phyloP scores from a whole-genome alignment of 2,329 filamentous ascomycete genomes.

The Pseudopyrenochaeta lycopersici region DNA sequence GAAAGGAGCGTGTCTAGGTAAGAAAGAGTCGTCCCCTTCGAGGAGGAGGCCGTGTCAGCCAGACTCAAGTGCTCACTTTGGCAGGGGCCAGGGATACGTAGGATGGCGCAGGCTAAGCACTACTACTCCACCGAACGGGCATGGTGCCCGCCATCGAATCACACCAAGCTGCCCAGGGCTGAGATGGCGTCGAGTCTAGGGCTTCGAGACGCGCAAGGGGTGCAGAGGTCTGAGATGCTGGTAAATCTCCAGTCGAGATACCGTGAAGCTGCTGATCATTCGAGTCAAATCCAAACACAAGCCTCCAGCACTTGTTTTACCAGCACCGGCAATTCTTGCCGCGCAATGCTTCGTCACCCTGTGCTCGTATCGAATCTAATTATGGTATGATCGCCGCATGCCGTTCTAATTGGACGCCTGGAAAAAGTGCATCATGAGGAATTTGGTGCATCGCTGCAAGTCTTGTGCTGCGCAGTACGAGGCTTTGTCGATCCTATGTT shows the following conservation, averaged over 20 bases:
- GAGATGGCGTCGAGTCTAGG: constrained; percentile 1
- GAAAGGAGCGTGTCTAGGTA: constrained; percentile 11
- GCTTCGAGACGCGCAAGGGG: constrained; percentile 2
- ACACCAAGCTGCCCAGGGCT: constrained; percentile 16
- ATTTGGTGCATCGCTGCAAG: neutral
- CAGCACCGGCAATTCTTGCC: neutral
- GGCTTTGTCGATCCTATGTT: neutral
- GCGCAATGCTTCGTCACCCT: constrained; percentile 7
- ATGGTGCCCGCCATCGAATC: constrained; percentile 19
- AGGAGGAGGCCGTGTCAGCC: constrained; percentile 10
- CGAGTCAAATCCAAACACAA: neutral
- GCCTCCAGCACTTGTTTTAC: neutral
- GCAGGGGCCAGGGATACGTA: constrained; percentile 10
- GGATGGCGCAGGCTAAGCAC: constrained; percentile 6
- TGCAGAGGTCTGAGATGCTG: neutral
- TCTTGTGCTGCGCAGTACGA: neutral
- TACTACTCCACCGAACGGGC: constrained; percentile 7
- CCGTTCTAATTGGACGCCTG: constrained; percentile 9
- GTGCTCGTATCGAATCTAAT: constrained; percentile 17
- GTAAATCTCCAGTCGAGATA: neutral
- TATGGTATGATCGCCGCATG: constrained; percentile 15
- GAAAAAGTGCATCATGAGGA: constrained; percentile 9
- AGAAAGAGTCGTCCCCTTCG: constrained; percentile 9
- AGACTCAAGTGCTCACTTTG: constrained; percentile 14
- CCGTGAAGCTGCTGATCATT: neutral